Evolutionary conservation across 2,329 filamentous ascomycete genomes (phyloP).

Genomic region (Botryosphaeria agaves): DNA sequence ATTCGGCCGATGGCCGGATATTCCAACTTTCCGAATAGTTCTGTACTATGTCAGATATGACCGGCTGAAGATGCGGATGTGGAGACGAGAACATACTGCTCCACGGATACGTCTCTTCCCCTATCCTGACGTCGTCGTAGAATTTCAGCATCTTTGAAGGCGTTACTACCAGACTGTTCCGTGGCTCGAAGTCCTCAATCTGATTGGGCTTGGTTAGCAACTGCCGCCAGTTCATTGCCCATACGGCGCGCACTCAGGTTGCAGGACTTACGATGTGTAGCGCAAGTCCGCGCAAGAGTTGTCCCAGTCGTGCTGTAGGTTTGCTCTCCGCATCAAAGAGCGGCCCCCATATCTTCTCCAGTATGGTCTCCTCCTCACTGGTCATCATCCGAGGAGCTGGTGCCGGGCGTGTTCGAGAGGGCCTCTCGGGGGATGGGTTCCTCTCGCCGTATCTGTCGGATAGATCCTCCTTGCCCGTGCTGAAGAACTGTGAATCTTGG

Average conservation of each 20-base stretch:
- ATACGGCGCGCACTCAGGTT: not conserved
- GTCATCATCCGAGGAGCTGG: conserved; percentile 17
- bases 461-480: conserved; percentile 13
- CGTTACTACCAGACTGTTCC: conserved; percentile 51
- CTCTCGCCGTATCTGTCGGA: conserved; percentile 6
- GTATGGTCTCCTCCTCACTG: conserved; percentile 33
- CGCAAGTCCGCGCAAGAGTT: conserved; percentile 58
- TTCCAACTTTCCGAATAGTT: conserved; percentile 25
- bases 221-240: too few species aligned
- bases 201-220: too few species aligned
- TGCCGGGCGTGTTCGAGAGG: conserved; percentile 10
- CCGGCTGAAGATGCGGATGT: not conserved
- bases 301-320: conserved; percentile 49
- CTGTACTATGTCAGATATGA: conserved; percentile 4
- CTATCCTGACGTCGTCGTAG: conserved; percentile 48
- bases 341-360: conserved; percentile 60
- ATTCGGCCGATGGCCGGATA: conserved; percentile 24
- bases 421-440: conserved; percentile 10
- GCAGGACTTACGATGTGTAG: conserved; percentile 45
- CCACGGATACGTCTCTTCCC: conserved; percentile 52
- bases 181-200: conserved; percentile 54
- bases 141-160: conserved; percentile 60
- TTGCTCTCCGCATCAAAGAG: conserved; percentile 52
- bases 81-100: conserved; percentile 31
- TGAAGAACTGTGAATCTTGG: too few species aligned